Evolutionary conservation across 2,329 filamentous ascomycete species (phyloP).

Genomic region (Sclerotinia sclerotiorum): DNA sequence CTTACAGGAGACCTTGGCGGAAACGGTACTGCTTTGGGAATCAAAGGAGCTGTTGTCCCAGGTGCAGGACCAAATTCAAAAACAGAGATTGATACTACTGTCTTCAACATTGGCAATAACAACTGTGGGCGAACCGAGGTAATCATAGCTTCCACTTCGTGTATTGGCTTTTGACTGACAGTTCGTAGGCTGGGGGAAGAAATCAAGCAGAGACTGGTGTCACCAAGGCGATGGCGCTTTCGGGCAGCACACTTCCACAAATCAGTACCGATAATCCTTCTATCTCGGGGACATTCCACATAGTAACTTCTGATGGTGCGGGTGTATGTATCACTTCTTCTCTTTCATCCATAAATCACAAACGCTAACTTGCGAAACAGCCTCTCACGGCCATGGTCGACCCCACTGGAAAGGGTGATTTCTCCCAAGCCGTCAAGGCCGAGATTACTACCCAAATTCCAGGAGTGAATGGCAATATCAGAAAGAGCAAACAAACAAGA

Average conservation of each 20-base stretch:
- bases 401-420: constrained; percentile 53
- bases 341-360: background rate
- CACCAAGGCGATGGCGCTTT: constrained; percentile 41
- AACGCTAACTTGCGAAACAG: background rate
- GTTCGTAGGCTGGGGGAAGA: constrained; percentile 23
- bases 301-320: constrained; percentile 47
- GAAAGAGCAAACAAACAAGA: constrained; percentile 30
- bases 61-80: constrained; percentile 44
- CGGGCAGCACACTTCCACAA: constrained; percentile 45
- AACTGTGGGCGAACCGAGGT: constrained; percentile 30
- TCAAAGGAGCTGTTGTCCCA: constrained; percentile 45
- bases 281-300: constrained; percentile 43
- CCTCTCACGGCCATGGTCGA: constrained; percentile 43
- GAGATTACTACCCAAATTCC: constrained; percentile 43
- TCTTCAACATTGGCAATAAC: constrained; percentile 41
- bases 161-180: constrained; percentile 42
- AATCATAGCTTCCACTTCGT: background rate
- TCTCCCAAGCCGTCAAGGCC: constrained; percentile 39
- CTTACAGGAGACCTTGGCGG: constrained; percentile 43
- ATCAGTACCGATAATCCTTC: constrained; percentile 41
- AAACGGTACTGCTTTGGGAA: constrained; percentile 47
- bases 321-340: constrained; percentile 32
- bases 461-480: constrained; percentile 42
- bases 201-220: constrained; percentile 42
- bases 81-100: constrained; percentile 49